Evolutionary conservation across 148 eudicot genomes (phyloP), one percentile per base, ranked within the genome.

Genomic region (Rhododendron mucronatum): DNA sequence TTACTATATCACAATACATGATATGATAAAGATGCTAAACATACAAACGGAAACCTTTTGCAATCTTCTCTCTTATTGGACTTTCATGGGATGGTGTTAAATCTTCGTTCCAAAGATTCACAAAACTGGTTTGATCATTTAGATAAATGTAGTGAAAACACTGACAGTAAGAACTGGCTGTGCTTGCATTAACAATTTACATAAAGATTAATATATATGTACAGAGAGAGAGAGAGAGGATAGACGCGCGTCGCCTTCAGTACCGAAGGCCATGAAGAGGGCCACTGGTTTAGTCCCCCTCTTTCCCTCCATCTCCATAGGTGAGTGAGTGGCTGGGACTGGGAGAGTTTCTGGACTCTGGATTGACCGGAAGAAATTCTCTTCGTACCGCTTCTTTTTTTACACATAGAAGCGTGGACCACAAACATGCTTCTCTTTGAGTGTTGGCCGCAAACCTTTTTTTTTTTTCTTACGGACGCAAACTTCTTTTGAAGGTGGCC

Each of bases 221-320:
- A 48, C 10, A 9, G 16, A 7, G 15, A 51, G 55, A 50, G 55
- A 50, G 14, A 13, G 55, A 51, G 85, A 83, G 99, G 99, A 76
- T 93, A 90, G 79, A 93, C 92, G n/a, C n/a, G n/a, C n/a, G 78
- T 95, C 99, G 86, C 98, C 98, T 85, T 94, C 93, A 81, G 99
- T 97, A 86, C 99, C 99, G 82, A 97, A 97, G 83, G 95, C 98
- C 98, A 95, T 95, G 89, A 95, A 94, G n/a, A 85, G 91, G 75
- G 98, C 96, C 35, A 87, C 88, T 9, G 98, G 96, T 77, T 74
- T 87, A 59, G 82, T 90, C 85, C 94, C 90, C 90, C 8, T 74
- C 81, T 71, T 65, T 16, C 59, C 86, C 82, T 55, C 53, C 65
- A 39, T 83, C 81, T 83, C 82, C 85, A 82, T 65, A 12, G 30